These are phyloP conservation scores for Chenopodium quinoa DNA, from an alignment of 148 eudicot genomes.

Conservation along the genomic window DNA sequence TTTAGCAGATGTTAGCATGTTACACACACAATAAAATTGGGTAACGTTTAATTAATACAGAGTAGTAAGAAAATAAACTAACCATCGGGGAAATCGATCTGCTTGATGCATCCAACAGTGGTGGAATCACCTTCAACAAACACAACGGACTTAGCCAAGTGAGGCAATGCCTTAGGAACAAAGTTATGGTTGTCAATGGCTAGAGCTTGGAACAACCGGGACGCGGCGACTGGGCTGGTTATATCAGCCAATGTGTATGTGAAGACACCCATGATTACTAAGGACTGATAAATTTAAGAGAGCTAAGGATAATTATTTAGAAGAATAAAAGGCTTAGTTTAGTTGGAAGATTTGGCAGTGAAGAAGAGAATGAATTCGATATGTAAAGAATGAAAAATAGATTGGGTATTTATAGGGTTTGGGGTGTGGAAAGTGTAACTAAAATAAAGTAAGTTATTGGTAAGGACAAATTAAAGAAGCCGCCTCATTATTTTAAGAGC, in stretches of 20 bases:
- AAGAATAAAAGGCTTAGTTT: too few relatives aligned
- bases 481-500: too few relatives aligned
- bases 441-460: too few relatives aligned
- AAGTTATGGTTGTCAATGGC: slow-evolving; percentile 30
- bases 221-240: slow-evolving; percentile 18
- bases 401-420: neutral
- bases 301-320: neutral
- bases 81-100: slow-evolving; percentile 25
- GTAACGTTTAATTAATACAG: neutral
- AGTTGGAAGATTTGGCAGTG: neutral
- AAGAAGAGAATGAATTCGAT: slow-evolving; percentile 7
- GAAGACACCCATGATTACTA: slow-evolving; percentile 21
- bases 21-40: neutral
- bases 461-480: too few relatives aligned
- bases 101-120: slow-evolving; percentile 15
- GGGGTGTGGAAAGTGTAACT: neutral
- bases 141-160: slow-evolving; percentile 16
- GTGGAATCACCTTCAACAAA: slow-evolving; percentile 25
- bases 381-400: neutral
- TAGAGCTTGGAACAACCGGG: slow-evolving; percentile 31
- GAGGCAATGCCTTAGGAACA: slow-evolving; percentile 31
- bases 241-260: slow-evolving; percentile 18
- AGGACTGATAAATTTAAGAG: neutral
- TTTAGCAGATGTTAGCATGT: neutral
- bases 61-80: neutral